Percentiles rank a stretch among this genome's conserved stretches.
phyloP scores from a whole-genome alignment of 2,329 filamentous ascomycete genomes.

The Intubia oerlemansii region DNA sequence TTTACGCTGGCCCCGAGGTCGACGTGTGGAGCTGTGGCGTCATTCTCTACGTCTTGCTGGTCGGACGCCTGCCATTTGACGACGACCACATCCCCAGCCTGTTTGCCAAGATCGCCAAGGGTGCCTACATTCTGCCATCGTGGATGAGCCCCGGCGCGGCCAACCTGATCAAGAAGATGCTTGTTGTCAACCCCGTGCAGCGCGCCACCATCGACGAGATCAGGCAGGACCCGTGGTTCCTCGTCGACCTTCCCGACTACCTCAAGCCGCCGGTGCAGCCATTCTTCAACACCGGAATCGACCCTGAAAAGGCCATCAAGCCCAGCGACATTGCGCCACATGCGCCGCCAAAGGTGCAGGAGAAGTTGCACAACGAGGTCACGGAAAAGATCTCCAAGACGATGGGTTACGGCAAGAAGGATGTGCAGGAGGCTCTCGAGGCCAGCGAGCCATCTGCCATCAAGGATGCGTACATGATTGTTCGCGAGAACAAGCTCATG shows the following conservation, averaged over 20 bases:
- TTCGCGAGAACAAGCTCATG: constrained; percentile 95
- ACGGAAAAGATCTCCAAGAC: constrained; percentile 92
- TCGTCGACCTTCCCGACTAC: constrained; percentile 67
- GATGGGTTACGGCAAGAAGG: constrained; percentile 89
- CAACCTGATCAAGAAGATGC: constrained; percentile 72
- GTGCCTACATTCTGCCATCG: constrained; percentile 76
- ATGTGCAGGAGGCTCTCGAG: constrained; percentile 84
- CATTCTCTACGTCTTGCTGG: constrained; percentile 66
- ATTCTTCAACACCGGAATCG: constrained; percentile 82
- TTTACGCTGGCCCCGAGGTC: constrained; percentile 92
- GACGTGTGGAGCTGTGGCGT: constrained; percentile 97
- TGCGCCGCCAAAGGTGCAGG: constrained; percentile 57
- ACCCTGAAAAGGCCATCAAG: constrained; percentile 79
- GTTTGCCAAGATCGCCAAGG: constrained; percentile 93
- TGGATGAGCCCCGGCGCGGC: constrained; percentile 78
- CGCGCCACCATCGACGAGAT: constrained; percentile 90
- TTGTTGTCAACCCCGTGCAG: constrained; percentile 86
- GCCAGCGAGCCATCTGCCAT: constrained; percentile 91
- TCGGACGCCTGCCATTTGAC: constrained; percentile 78
- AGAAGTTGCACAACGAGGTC: constrained; percentile 79
- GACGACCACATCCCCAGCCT: constrained; percentile 95
- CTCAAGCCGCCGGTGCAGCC: constrained; percentile 75
- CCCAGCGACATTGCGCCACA: constrained; percentile 62
- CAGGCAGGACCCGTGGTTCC: constrained; percentile 83
- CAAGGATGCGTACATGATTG: constrained; percentile 97